Conservation (phyloP, 176 grass and related monocot species). For the Aegilops sharonensis region DNA sequence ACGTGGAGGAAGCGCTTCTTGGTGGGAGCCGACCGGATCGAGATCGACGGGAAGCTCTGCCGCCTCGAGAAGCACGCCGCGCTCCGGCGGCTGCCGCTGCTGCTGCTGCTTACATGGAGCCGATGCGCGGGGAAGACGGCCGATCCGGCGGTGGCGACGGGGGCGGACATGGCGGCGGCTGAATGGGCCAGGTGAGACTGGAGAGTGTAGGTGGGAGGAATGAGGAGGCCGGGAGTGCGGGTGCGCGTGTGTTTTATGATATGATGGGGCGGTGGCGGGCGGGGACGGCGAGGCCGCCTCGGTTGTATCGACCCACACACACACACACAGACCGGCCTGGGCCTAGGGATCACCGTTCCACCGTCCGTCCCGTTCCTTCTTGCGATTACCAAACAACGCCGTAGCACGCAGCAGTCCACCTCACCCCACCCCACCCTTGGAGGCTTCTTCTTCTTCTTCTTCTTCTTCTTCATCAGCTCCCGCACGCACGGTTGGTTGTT, state of each 20-base stretch:
- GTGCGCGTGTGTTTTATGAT: conserved; percentile 25
- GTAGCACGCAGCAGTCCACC: too few species aligned
- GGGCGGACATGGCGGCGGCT: conserved; percentile 25
- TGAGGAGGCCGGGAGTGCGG: neutral
- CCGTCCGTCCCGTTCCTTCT: neutral
- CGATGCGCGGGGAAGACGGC: conserved; percentile 4
- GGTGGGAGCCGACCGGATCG: neutral
- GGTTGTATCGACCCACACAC: conserved; percentile 10
- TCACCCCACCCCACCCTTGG: too few species aligned
- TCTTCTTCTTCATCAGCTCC: too few species aligned
- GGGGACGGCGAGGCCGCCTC: conserved; percentile 3
- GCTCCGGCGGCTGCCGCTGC: neutral
- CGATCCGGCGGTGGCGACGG: neutral
- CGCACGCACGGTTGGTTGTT: too few species aligned
- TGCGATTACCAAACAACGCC: neutral
- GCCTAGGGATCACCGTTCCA: neutral
- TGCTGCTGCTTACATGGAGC: conserved; percentile 11
- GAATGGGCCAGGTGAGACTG: too few species aligned
- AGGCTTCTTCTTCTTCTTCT: too few species aligned
- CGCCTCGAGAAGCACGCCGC: conserved; percentile 22
- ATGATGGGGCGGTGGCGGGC: neutral
- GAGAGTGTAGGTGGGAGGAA: too few species aligned
- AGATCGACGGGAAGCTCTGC: conserved; percentile 38
- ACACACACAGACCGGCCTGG: too few species aligned
- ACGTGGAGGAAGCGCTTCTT: neutral